Conservation (phyloP, 108 stramenopile species). For the Nannochloropsis oceanica region DNA sequence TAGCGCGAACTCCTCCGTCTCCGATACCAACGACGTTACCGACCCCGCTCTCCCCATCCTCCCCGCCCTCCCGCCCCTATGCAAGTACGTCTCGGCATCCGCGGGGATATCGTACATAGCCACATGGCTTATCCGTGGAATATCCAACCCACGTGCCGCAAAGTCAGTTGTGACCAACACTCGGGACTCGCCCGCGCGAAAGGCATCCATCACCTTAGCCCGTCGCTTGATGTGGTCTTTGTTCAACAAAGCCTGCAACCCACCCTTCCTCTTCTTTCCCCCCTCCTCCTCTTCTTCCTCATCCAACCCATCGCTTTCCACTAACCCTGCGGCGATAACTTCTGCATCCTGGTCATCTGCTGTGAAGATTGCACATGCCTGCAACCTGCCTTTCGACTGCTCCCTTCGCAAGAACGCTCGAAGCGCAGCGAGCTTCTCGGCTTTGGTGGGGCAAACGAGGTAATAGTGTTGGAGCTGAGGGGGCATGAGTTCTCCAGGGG, state of each 20-base stretch:
- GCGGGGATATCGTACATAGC: conserved; percentile 25
- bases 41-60: conserved; percentile 22
- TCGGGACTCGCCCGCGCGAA: conserved; percentile 7
- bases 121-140: conserved; percentile 29
- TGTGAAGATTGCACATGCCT: conserved; percentile 58
- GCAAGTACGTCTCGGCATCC: conserved; percentile 32
- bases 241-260: neutral
- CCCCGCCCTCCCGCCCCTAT: conserved; percentile 33
- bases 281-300: neutral
- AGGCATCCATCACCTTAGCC: conserved; percentile 24
- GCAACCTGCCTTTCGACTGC: neutral
- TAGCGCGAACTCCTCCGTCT: conserved; percentile 33
- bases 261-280: neutral
- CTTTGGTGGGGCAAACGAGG: conserved; percentile 45
- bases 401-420: conserved; percentile 52
- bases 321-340: conserved; percentile 47
- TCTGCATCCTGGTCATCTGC: conserved; percentile 53
- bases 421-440: conserved; percentile 56
- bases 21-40: conserved; percentile 22
- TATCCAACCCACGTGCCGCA: conserved; percentile 34
- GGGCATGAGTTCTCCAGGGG: conserved; percentile 61
- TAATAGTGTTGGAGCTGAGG: conserved; percentile 60
- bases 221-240: neutral
- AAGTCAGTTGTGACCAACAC: conserved; percentile 21
- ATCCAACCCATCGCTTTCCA: neutral